A percentile compares a stretch with the other conserved stretches of the same genome.
Evolutionary conservation across 176 grass and related monocot species (phyloP).

Genomic region (Oryza glaberrima): DNA sequence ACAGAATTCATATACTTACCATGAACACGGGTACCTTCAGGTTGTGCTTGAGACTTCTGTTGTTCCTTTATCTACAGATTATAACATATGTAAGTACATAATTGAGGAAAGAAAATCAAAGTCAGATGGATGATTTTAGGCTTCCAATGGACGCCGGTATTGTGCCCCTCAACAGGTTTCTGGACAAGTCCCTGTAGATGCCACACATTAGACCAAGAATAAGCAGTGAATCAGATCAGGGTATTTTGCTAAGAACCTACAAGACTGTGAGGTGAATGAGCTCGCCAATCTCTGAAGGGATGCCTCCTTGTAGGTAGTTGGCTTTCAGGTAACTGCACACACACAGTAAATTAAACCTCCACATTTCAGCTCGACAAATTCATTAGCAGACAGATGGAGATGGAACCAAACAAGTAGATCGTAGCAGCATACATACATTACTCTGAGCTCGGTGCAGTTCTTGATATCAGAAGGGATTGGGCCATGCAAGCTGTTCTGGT

Average conservation of each 20-base stretch:
- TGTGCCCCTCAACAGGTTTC: slow-evolving; percentile 77
- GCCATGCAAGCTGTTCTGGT: slow-evolving; percentile 97
- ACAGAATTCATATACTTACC: too few species aligned
- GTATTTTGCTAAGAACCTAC: slow-evolving; percentile 42
- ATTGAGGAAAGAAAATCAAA: too few species aligned
- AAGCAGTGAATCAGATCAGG: neutral
- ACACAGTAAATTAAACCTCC: neutral
- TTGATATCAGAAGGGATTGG: slow-evolving; percentile 84
- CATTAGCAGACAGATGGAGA: neutral
- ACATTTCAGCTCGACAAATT: slow-evolving; percentile 1
- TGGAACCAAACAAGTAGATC: neutral
- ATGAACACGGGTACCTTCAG: too few species aligned
- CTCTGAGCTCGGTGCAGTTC: slow-evolving; percentile 81
- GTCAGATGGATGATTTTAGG: slow-evolving; percentile 13
- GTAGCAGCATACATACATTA: slow-evolving; percentile 71
- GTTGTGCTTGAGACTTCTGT: too few species aligned
- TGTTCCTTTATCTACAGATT: too few species aligned
- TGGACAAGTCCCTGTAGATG: slow-evolving; percentile 74
- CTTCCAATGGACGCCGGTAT: slow-evolving; percentile 76
- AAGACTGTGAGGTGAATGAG: slow-evolving; percentile 80
- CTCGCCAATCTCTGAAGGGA: slow-evolving; percentile 84
- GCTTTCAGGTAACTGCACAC: slow-evolving; percentile 75
- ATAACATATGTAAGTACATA: too few species aligned
- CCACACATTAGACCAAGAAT: slow-evolving; percentile 4
- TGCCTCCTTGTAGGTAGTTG: slow-evolving; percentile 95